phyloP scores from a whole-genome alignment of 106 monocot genomes.

The Phalaenopsis aphrodite region DNA sequence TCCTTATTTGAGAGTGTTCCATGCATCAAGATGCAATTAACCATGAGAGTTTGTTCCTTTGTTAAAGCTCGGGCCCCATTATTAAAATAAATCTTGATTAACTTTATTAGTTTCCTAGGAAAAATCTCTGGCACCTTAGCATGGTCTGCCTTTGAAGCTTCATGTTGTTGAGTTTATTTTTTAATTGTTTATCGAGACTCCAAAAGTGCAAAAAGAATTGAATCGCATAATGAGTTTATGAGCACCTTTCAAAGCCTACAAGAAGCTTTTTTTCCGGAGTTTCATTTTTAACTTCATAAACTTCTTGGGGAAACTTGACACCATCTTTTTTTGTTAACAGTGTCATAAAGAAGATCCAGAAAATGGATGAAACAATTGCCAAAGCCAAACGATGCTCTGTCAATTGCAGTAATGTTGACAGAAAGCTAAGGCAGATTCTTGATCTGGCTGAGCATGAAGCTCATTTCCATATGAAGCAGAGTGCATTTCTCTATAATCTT shows the following conservation, averaged over 20 bases:
- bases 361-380: constrained; percentile 62
- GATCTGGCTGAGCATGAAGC: constrained; percentile 81
- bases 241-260: too few relatives aligned
- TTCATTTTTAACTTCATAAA: not conserved
- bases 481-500: constrained; percentile 85
- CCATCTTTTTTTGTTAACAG: constrained; percentile 24
- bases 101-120: too few relatives aligned
- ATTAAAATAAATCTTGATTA: too few relatives aligned
- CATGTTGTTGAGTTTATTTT: not conserved
- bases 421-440: constrained; percentile 80
- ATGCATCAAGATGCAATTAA: too few relatives aligned
- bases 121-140: too few relatives aligned
- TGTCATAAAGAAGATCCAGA: constrained; percentile 46
- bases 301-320: not conserved
- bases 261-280: not conserved
- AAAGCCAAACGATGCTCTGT: constrained; percentile 42
- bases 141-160: not conserved
- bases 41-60: too few relatives aligned
- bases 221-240: not conserved
- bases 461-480: constrained; percentile 76
- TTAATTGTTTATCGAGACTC: not conserved
- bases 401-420: constrained; percentile 79
- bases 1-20: too few relatives aligned
- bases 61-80: too few relatives aligned
- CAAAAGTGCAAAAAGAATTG: not conserved